Conservation (phyloP, 2,329 filamentous ascomycete genomes). For the Fusarium decemcellulare region DNA sequence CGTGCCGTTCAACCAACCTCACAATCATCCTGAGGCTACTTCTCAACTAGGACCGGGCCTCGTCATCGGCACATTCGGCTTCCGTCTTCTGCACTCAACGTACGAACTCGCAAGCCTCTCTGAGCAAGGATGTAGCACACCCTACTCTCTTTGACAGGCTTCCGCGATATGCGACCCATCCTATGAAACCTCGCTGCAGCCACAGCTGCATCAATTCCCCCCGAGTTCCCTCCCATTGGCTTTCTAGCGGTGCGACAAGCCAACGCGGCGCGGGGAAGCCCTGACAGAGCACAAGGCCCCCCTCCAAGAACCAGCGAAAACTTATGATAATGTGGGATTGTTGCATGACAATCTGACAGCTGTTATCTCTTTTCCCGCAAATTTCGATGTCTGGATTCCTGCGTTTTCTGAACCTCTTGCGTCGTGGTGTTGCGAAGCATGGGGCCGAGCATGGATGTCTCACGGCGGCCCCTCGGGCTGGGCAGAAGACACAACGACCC, state of each 20-base stretch:
- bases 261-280: slow-evolving; percentile 8
- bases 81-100: not conserved
- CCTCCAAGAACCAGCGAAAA: slow-evolving; percentile 1
- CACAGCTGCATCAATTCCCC: not conserved
- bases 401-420: not conserved
- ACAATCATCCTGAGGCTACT: not conserved
- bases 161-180: slow-evolving; percentile 15
- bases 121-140: not conserved
- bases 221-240: slow-evolving; percentile 4
- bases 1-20: not conserved
- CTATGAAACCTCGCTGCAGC: slow-evolving; percentile 16
- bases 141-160: not conserved
- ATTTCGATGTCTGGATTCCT: slow-evolving; percentile 13
- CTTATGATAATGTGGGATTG: slow-evolving; percentile 24
- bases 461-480: slow-evolving; percentile 1
- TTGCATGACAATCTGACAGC: slow-evolving; percentile 20
- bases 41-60: not conserved
- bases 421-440: not conserved
- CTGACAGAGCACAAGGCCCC: not conserved
- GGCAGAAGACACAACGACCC: not conserved
- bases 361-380: slow-evolving; percentile 3
- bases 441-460: not conserved
- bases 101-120: slow-evolving; percentile 1
- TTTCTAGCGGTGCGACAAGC: slow-evolving; percentile 12
- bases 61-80: not conserved